Base-by-base conservation (phyloP, 2,329 filamentous ascomycete genomes). In the Xylariales sp. region DNA sequence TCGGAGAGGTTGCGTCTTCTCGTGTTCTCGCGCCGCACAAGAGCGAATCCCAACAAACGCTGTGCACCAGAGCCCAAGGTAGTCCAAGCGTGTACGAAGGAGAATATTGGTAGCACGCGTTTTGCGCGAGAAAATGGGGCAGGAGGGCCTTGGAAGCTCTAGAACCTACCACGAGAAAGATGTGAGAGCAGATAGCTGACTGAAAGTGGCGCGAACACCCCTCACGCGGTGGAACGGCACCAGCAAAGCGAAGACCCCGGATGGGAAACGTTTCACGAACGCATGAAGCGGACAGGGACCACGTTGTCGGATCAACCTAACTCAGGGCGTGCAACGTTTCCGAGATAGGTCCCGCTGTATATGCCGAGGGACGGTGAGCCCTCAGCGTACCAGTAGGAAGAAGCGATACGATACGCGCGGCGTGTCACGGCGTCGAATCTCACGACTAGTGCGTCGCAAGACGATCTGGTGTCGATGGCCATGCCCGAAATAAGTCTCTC, bases 261-360 rank as follows among this genome's bases (percentile, higher is more conserved):
- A 64, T 41, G 45, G 54, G 59, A 58, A 70, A 65, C 57, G 45
- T 65, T 62, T 59, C 65, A 70, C 56, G 60, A 69, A 66, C 59
- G 66, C 60, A 66, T 61, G 14, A 66, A 61, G 61, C 50, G 66
- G 59, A 66, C 67, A 63, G 54, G 64, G 66, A 60, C 66, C 69
- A 69, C 69, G 67, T 69, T 71, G 64, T 55, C 67, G 69, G 63
- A 70, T 70, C 63, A 18, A 30, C 28, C 39, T 61, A 41, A 23
- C 32, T 64, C 65, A 68, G 62, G 62, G 62, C 34, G 62, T 68
- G 55, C 60, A 68, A 68, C 65, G 62, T 68, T 64, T 57, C 62
- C 65, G 55, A 65, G 59, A 63, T 63, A 34, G 48, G 41, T 48
- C 68, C 53, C 58, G 54, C 58, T 53, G 43, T 50, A 45, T 34